phyloP scores from a whole-genome alignment of 805 yeast genomes.

The Lipomyces yamadae region DNA sequence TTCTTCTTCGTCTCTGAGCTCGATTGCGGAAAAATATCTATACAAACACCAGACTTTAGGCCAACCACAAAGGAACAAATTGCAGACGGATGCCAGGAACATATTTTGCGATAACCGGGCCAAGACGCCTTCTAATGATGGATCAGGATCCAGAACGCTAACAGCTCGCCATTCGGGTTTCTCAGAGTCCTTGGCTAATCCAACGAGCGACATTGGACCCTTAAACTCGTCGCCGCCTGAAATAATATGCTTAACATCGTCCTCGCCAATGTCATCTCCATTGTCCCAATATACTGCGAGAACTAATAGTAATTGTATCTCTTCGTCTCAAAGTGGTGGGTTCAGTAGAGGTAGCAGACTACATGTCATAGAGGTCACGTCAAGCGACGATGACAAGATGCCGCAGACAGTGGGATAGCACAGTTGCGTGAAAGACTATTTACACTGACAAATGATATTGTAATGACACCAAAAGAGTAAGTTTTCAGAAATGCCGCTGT shows the following conservation, averaged over 20 bases:
- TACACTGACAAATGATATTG: no score
- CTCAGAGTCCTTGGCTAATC: not conserved
- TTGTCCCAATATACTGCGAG: not conserved
- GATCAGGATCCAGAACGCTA: not conserved
- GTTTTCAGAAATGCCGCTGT: no score
- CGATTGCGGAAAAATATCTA: not conserved
- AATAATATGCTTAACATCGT: not conserved
- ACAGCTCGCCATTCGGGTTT: not conserved
- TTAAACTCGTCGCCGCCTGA: not conserved
- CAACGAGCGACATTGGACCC: not conserved
- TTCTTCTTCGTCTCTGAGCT: not conserved
- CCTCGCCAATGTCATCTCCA: constrained; percentile 1
- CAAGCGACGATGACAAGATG: not conserved
- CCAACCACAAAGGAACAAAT: not conserved
- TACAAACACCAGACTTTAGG: not conserved
- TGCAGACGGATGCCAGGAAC: not conserved
- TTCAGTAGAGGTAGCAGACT: not conserved
- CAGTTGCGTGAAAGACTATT: no score
- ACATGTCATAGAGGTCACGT: not conserved
- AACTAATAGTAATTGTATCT: not conserved
- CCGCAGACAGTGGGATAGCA: not conserved
- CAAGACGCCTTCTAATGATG: not conserved
- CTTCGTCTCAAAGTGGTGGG: not conserved
- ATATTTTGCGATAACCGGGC: not conserved
- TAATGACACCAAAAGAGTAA: no score